Conservation (phyloP, 1,284 basidiomycete species). For the Boletellus deceptivus region DNA sequence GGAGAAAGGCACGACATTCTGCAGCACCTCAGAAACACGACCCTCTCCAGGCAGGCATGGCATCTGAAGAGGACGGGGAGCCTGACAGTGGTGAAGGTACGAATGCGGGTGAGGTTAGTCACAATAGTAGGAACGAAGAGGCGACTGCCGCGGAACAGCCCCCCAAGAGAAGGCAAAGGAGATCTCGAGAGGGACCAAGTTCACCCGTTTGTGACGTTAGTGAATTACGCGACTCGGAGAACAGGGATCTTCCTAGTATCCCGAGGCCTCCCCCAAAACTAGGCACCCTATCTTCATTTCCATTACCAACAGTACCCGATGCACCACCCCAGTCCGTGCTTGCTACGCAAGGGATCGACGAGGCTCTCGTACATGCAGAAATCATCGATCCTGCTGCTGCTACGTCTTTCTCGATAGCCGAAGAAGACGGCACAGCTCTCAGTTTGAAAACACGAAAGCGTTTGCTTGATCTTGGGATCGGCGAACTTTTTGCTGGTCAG, state of each 20-base stretch:
- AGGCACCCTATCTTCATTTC: slow-evolving; percentile 61
- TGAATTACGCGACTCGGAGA: neutral
- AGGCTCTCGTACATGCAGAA: slow-evolving; percentile 69
- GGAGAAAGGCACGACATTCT: slow-evolving; percentile 27
- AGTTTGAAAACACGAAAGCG: slow-evolving; percentile 61
- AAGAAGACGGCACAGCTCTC: slow-evolving; percentile 49
- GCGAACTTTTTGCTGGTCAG: slow-evolving; percentile 84
- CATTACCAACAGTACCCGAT: slow-evolving; percentile 65
- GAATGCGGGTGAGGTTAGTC: neutral
- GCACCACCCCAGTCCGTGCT: slow-evolving; percentile 57
- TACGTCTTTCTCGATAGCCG: slow-evolving; percentile 46
- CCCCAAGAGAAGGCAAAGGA: slow-evolving; percentile 21
- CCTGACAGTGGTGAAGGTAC: neutral
- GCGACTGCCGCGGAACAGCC: neutral
- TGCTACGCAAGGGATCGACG: slow-evolving; percentile 75
- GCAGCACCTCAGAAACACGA: slow-evolving; percentile 18
- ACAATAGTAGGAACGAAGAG: slow-evolving; percentile 1
- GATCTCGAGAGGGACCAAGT: slow-evolving; percentile 1
- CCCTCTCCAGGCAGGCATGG: neutral
- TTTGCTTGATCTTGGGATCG: slow-evolving; percentile 73
- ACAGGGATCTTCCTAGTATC: neutral
- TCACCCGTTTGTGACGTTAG: neutral
- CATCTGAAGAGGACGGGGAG: slow-evolving; percentile 16
- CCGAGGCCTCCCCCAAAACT: slow-evolving; percentile 2
- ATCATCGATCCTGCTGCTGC: slow-evolving; percentile 61